Evolutionary conservation across 148 eudicot species (phyloP), one percentile per base, ranked within the genome.

Genomic region (Chenopodium berlandieri): DNA sequence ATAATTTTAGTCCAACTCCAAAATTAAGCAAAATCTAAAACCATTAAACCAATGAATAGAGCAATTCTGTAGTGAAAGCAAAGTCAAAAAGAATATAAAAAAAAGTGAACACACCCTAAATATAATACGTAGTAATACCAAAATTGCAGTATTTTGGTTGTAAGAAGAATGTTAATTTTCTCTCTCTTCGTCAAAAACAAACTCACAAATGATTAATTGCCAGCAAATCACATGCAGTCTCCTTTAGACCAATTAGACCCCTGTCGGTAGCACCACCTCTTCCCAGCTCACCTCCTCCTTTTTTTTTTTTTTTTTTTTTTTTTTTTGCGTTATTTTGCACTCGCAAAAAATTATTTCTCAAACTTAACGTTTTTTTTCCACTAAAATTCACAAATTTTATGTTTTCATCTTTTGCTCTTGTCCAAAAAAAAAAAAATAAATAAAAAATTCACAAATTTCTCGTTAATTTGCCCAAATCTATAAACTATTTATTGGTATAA

Each of bases 231-330:
- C 48, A 75, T 79, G 79, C 50, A 52, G 20, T 25, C 56, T 32
- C 78, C 72, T 62, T 71, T 50, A 16, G 25, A 23, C 73, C 78
- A 63, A 60, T 71, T 50, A 16, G 34, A 23, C 73, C 66, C 73
- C 30, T 54, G 85, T 83, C 82, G 82, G 85, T 83, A 69, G 32
- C 73, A 62, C 75, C 82, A 78, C 78, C 74, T 73, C 65, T 20
- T 12, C 32, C 82, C 78, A 64, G 56, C 73, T 63, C 37, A 32
- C 65, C 47, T 0, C 60, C 11, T 30, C 5, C 12, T 19, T 48
- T 22, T 7, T 11, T 19, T 4, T 62, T 52, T 47, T 44, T 40
- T 40, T 7, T 5, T 37, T 27, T 27, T 32, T 32, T 1, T 2
- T 1, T 32, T 1, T 32, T 32, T 32, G 1, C 34, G 34, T 32